Evolutionary conservation across 768 basidiomycete species (phyloP).

Genomic region (Rhodocollybia butyracea): DNA sequence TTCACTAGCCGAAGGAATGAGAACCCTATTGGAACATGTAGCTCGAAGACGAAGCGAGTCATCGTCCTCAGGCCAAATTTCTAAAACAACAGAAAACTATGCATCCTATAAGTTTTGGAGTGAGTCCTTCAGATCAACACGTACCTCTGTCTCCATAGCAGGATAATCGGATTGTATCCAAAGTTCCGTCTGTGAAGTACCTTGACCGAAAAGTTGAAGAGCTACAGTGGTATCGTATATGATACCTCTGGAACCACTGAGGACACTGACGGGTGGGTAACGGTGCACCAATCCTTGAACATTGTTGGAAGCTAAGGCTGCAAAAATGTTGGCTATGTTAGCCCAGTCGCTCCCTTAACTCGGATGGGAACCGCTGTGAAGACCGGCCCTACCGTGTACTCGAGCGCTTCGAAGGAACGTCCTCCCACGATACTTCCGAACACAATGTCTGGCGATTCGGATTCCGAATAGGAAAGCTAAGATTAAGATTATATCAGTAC

Average conservation of each 20-base stretch:
- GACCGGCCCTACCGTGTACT: constrained; percentile 7
- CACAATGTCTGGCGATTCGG: constrained; percentile 6
- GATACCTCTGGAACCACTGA: constrained; percentile 4
- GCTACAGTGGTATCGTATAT: constrained; percentile 8
- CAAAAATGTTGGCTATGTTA: neutral
- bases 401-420: constrained; percentile 1
- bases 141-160: constrained; percentile 7
- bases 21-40: constrained; percentile 7
- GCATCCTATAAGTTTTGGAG: no score
- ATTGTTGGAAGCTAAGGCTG: neutral
- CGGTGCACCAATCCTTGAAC: neutral
- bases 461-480: constrained; percentile 8
- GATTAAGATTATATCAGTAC: no score
- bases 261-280: constrained; percentile 6
- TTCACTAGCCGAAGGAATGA: constrained; percentile 7
- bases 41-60: constrained; percentile 3
- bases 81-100: constrained; percentile 6
- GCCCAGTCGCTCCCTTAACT: neutral
- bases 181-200: constrained; percentile 5
- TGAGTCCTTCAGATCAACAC: no score
- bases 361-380: constrained; percentile 6
- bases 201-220: constrained; percentile 5
- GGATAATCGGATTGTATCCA: constrained; percentile 7
- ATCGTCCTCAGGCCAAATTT: constrained; percentile 8
- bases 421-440: constrained; percentile 7